Percentiles rank a stretch among this genome's conserved stretches.
Evolutionary conservation across 2,329 filamentous ascomycete genomes (phyloP).

Genomic region (Huntiella abstrusa): DNA sequence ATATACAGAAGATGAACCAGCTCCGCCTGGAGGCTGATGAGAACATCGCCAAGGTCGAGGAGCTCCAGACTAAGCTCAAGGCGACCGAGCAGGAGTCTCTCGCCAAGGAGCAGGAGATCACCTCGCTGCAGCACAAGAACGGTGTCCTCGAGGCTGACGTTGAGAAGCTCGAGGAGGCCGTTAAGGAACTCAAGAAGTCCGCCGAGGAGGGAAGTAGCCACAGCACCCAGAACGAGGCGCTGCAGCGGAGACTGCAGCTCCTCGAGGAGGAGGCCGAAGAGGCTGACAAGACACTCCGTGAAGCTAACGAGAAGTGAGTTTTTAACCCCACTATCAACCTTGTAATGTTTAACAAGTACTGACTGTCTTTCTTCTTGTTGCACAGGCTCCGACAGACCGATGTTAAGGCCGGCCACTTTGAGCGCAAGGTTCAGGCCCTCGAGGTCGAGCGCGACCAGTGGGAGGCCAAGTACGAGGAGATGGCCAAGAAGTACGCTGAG

Average conservation of each 20-base stretch:
- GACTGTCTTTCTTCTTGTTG: neutral
- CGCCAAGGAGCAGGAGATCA: constrained; percentile 95
- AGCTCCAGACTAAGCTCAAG: constrained; percentile 77
- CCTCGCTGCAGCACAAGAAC: constrained; percentile 90
- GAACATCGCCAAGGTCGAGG: constrained; percentile 61
- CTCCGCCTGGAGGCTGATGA: constrained; percentile 91
- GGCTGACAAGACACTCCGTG: constrained; percentile 86
- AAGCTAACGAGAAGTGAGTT: constrained; percentile 94
- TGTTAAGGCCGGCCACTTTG: constrained; percentile 96
- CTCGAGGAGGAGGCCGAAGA: constrained; percentile 96
- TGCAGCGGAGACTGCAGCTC: constrained; percentile 82
- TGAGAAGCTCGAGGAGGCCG: constrained; percentile 70
- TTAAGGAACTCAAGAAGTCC: constrained; percentile 75
- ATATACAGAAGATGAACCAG: constrained; percentile 71
- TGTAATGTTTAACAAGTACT: neutral
- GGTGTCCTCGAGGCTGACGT: constrained; percentile 74
- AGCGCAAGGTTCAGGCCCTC: constrained; percentile 96
- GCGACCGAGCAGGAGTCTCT: constrained; percentile 84
- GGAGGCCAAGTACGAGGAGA: constrained; percentile 97
- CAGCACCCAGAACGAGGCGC: constrained; percentile 75
- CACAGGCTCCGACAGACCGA: constrained; percentile 90
- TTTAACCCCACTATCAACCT: neutral
- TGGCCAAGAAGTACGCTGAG: constrained; percentile 69
- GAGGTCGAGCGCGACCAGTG: constrained; percentile 82
- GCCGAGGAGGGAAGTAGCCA: constrained; percentile 68